Conservation (phyloP, 2,329 filamentous ascomycete species). For the Xylaria polymorpha region DNA sequence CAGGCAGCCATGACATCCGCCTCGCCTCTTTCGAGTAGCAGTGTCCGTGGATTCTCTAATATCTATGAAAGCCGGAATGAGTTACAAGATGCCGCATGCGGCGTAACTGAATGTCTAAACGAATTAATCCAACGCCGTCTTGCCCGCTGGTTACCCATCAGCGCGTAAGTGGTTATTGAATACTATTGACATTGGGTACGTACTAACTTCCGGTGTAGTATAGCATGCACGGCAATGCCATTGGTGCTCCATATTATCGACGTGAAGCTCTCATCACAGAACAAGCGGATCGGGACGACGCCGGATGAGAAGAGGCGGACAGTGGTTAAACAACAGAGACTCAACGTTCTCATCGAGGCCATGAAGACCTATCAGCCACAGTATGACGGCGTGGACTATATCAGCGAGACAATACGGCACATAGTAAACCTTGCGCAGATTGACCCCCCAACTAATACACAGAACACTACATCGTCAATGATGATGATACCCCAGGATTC, state of each 20-base stretch:
- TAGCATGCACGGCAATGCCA: conserved; percentile 53
- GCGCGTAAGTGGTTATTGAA: conserved; percentile 53
- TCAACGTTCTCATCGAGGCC: conserved; percentile 58
- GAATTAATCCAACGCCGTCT: conserved; percentile 59
- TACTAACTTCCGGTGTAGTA: conserved; percentile 38
- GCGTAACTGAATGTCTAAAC: conserved; percentile 59
- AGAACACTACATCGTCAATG: conserved; percentile 24
- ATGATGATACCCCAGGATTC: neutral
- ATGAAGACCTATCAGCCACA: conserved; percentile 60
- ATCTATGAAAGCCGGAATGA: conserved; percentile 57
- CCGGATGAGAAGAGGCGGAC: conserved; percentile 50
- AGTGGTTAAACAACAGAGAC: conserved; percentile 57
- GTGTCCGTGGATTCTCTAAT: conserved; percentile 50
- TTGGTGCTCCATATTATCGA: conserved; percentile 54
- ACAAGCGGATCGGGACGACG: conserved; percentile 36
- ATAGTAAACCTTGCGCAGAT: conserved; percentile 57
- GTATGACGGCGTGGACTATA: conserved; percentile 60
- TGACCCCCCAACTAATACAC: conserved; percentile 44
- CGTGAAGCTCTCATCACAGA: conserved; percentile 51
- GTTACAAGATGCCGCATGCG: conserved; percentile 58
- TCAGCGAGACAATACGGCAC: conserved; percentile 57
- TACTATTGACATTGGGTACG: neutral
- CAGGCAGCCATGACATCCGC: conserved; percentile 57
- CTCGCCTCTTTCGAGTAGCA: conserved; percentile 50
- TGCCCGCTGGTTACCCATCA: conserved; percentile 60